Percentiles rank a stretch among this genome's conserved stretches.
phyloP scores from a whole-genome alignment of 352 stramenopile species.

The Globisporangium middletonii region DNA sequence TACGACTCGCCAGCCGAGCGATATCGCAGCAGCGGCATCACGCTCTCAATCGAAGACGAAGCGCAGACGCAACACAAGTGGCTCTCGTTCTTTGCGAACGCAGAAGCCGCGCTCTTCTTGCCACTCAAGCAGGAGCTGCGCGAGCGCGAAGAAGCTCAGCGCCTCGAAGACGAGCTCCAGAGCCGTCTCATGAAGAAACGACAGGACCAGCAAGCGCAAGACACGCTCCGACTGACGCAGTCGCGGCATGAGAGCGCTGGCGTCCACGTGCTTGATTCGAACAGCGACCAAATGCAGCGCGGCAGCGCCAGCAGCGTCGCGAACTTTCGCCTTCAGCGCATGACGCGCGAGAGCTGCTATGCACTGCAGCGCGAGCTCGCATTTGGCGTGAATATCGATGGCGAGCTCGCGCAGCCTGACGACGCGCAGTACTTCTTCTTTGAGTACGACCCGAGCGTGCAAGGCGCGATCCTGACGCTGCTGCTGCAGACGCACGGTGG shows the following conservation, averaged over 20 bases:
- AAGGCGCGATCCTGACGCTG: constrained; percentile 53
- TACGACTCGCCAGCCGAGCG: too few species aligned
- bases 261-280: background rate
- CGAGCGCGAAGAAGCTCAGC: constrained; percentile 36
- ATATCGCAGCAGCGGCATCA: constrained; percentile 24
- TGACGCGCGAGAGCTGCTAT: constrained; percentile 45
- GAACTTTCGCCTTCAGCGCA: constrained; percentile 41
- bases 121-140: constrained; percentile 37
- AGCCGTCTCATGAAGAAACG: constrained; percentile 53
- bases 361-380: constrained; percentile 45
- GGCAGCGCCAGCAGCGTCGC: background rate
- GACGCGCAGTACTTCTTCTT: constrained; percentile 54
- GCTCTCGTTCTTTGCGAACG: constrained; percentile 47
- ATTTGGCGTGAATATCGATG: constrained; percentile 32
- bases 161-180: constrained; percentile 39
- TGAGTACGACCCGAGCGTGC: constrained; percentile 24
- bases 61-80: constrained; percentile 47
- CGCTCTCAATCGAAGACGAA: constrained; percentile 42
- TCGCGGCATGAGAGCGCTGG: constrained; percentile 15
- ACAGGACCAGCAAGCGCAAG: constrained; percentile 47
- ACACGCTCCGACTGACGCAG: constrained; percentile 33
- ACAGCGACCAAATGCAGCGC: background rate
- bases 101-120: constrained; percentile 51
- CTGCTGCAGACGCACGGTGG: constrained; percentile 38
- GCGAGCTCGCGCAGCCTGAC: constrained; percentile 18